Evolutionary conservation across 75 land plant species (phyloP).

Genomic region (Larix kaempferi): DNA sequence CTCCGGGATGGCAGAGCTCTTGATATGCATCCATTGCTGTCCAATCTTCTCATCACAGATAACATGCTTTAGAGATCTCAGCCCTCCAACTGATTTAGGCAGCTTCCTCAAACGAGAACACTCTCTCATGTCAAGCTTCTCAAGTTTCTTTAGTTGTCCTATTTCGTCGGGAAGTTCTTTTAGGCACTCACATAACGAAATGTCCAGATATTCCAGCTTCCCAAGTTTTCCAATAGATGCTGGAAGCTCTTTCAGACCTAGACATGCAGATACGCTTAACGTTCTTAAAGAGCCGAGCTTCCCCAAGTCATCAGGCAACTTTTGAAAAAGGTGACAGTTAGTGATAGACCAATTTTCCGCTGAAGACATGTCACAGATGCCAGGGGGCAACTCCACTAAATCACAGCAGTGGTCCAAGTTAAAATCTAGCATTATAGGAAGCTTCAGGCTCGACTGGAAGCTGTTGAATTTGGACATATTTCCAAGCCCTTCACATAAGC

Average conservation of each 20-base stretch:
- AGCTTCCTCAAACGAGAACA: constrained; percentile 32
- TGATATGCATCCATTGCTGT: not conserved
- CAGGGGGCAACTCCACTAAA: constrained; percentile 35
- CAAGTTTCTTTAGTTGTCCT: constrained; percentile 26
- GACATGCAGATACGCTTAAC: constrained; percentile 49
- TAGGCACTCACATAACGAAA: constrained; percentile 46
- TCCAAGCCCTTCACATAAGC: constrained; percentile 35
- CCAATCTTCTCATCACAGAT: constrained; percentile 9
- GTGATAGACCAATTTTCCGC: constrained; percentile 38
- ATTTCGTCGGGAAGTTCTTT: constrained; percentile 42
- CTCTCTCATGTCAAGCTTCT: constrained; percentile 67
- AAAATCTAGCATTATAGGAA: constrained; percentile 50
- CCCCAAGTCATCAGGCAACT: constrained; percentile 45
- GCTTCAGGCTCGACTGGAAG: constrained; percentile 13
- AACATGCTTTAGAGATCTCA: not conserved
- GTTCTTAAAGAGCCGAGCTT: constrained; percentile 26
- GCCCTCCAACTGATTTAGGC: constrained; percentile 17
- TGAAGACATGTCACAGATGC: constrained; percentile 18
- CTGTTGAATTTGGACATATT: constrained; percentile 11
- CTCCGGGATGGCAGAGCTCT: constrained; percentile 28
- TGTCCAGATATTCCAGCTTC: constrained; percentile 42
- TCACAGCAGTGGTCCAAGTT: constrained; percentile 50
- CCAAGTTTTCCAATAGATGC: constrained; percentile 27
- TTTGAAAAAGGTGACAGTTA: constrained; percentile 42
- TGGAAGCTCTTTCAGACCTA: constrained; percentile 39